phyloP scores from a whole-genome alignment of 179 eudicot genomes.

The Kewa caespitosa region DNA sequence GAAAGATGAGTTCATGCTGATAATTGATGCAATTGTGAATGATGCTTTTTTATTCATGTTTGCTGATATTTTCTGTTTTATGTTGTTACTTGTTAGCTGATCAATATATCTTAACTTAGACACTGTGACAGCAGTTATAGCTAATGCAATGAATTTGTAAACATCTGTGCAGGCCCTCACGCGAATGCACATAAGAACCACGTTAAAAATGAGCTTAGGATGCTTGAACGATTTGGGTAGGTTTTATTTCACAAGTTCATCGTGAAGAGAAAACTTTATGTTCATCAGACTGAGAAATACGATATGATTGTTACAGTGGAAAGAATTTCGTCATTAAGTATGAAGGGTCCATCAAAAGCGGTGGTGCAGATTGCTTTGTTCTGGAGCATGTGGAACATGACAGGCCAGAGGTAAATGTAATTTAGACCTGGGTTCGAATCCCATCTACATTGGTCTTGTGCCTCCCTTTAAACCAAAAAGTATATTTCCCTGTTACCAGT shows the following conservation, averaged over 20 bases:
- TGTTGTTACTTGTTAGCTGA: too few relatives aligned
- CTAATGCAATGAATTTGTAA: conserved; percentile 19
- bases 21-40: neutral
- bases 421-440: too few relatives aligned
- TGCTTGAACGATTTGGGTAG: conserved; percentile 96
- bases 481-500: conserved; percentile 1
- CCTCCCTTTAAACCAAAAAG: too few relatives aligned
- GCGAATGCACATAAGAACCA: conserved; percentile 69
- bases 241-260: conserved; percentile 14
- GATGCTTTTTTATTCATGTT: neutral
- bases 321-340: conserved; percentile 73
- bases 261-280: conserved; percentile 2
- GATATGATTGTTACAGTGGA: conserved; percentile 54
- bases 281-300: neutral
- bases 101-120: neutral
- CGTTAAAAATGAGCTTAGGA: conserved; percentile 80
- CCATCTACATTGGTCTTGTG: too few relatives aligned
- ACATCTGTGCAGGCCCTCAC: conserved; percentile 75
- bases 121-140: neutral
- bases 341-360: conserved; percentile 78
- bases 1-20: neutral
- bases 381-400: conserved; percentile 92
- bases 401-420: conserved; percentile 76
- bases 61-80: too few relatives aligned
- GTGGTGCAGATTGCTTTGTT: conserved; percentile 72